Conservation (phyloP, 805 yeast genomes). For the Starmerella cellae region DNA sequence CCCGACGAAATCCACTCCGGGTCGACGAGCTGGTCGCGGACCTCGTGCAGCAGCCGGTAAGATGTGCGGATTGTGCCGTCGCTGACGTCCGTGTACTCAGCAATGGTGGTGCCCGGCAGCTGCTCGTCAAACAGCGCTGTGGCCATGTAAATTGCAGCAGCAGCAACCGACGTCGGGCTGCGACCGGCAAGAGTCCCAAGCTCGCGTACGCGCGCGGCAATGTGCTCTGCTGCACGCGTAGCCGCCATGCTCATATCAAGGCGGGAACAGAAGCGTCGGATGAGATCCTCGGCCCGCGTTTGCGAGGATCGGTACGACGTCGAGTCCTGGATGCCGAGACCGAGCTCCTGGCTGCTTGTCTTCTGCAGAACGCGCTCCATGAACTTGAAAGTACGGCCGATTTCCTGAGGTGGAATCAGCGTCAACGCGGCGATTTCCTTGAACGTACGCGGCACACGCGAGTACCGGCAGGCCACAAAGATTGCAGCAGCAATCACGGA, state of each 20-base stretch:
- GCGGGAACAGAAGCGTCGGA: conserved; percentile 91
- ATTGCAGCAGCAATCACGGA: conserved; percentile 95
- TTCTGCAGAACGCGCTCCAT: conserved; percentile 51
- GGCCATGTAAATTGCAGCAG: conserved; percentile 91
- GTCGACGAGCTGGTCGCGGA: conserved; percentile 57
- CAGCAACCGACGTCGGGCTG: conserved; percentile 94
- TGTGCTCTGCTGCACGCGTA: conserved; percentile 83
- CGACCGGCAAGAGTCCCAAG: conserved; percentile 91
- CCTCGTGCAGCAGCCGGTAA: conserved; percentile 68
- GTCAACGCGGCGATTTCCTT: conserved; percentile 93
- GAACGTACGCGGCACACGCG: conserved; percentile 86
- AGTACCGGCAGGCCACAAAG: conserved; percentile 85
- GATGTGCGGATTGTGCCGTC: conserved; percentile 95
- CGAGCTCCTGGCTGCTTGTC: conserved; percentile 28
- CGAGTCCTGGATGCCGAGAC: conserved; percentile 18
- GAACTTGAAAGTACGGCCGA: conserved; percentile 78
- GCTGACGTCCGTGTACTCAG: conserved; percentile 88
- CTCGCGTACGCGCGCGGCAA: conserved; percentile 79
- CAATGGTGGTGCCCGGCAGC: conserved; percentile 63
- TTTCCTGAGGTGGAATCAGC: conserved; percentile 84
- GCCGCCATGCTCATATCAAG: conserved; percentile 74
- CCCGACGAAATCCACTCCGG: conserved; percentile 63
- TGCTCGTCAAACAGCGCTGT: conserved; percentile 74
- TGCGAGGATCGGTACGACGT: conserved; percentile 51
- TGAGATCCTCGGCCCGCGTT: conserved; percentile 85